Base-by-base conservation (phyloP, 768 basidiomycete genomes). In the Xerocomellus intermedius region DNA sequence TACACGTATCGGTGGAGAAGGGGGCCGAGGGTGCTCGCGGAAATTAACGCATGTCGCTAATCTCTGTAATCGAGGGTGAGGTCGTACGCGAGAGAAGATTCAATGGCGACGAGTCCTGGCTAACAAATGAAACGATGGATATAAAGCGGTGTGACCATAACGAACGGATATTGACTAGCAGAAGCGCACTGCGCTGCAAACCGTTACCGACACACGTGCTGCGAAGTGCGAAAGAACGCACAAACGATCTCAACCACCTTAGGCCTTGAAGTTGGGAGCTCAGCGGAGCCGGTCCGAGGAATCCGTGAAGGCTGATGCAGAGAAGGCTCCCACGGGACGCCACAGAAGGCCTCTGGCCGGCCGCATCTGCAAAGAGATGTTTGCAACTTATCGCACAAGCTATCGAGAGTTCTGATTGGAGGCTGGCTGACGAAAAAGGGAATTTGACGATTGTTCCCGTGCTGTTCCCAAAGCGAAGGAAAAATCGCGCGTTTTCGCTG, bases 41-140 rank as follows among this genome's bases (percentile, higher is more conserved):
- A 67, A 61, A 67, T 67, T 64, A 67, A 65, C 4, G 37, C 26
- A 54, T 45, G 19, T 58, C 53, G 51, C 30, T 39, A 54, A 39
- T n/a, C 35, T 38, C 8, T 53, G 52, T 44, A 57, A 61, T 61
- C 62, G 51, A 57, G 62, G 59, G 60, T 48, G 51, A 37, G 35
- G 37, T 33, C 21, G 36, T 58, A 57, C 35, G 58, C 38, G 52
- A 67, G 28, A 44, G 54, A 53, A 56, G 39, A n/a, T 19, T 35
- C 26, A 5, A 26, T 26, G 6, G 37, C 14, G 28, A 55, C 9
- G 43, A 30, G 17, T 32, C 1, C n/a, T 32, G 32, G 44, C 16
- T 8, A 24, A 13, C n/a, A 36, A 21, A 51, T 54, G 55, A 45
- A 50, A 48, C 30, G 54, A n/a, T 43, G 47, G 22, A 39, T 19